Evolutionary conservation across 164 flowering plant genomes (phyloP).

Genomic region (Chimonanthus praecox): DNA sequence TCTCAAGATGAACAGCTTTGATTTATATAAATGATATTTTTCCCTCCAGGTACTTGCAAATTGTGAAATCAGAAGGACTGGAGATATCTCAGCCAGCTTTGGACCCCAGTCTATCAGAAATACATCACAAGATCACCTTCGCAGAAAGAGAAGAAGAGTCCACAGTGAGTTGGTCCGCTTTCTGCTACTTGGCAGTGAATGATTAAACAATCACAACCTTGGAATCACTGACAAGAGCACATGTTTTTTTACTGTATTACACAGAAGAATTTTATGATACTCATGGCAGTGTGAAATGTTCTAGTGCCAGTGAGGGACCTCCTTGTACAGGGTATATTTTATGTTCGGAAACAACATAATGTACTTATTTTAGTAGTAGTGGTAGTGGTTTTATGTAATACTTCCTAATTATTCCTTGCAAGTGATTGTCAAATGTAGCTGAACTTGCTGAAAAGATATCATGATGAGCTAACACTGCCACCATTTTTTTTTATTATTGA

Average conservation of each 20-base stretch:
- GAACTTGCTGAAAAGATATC: too few species aligned
- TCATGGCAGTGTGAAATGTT: constrained; percentile 70
- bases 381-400: too few species aligned
- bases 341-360: too few species aligned
- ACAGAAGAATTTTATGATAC: constrained; percentile 80
- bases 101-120: constrained; percentile 72
- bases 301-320: constrained; percentile 66
- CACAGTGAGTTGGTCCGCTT: constrained; percentile 49
- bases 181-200: not conserved
- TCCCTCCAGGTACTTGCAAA: constrained; percentile 59
- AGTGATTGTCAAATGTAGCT: too few species aligned
- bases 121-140: constrained; percentile 90
- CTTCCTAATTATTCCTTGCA: too few species aligned
- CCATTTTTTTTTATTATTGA: too few species aligned
- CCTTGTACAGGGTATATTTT: constrained; percentile 83
- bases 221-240: not conserved
- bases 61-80: constrained; percentile 73
- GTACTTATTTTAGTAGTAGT: too few species aligned
- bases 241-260: constrained; percentile 4
- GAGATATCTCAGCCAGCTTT: constrained; percentile 98
- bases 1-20: not conserved
- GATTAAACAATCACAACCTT: not conserved
- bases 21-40: constrained; percentile 7
- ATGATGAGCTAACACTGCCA: too few species aligned
- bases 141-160: constrained; percentile 46